phyloP scores from a whole-genome alignment of 306 rosid species.

The Vicia sativa region DNA sequence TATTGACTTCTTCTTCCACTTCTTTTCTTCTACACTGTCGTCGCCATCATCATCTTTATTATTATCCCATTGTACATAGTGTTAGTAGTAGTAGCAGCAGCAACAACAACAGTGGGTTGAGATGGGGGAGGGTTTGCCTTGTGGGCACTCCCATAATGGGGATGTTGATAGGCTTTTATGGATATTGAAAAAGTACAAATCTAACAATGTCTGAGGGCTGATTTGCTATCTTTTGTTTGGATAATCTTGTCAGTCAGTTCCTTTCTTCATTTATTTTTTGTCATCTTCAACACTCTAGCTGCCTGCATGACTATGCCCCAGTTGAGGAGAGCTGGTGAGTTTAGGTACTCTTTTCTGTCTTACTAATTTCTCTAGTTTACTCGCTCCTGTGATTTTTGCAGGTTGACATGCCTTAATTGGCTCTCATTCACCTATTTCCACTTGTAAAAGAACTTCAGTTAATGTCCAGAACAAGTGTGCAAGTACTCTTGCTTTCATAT shows the following conservation, averaged over 20 bases:
- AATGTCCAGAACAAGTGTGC: not conserved
- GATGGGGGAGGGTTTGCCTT: too few species aligned
- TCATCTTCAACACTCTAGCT: too few species aligned
- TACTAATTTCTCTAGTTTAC: not conserved
- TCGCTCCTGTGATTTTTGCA: not conserved
- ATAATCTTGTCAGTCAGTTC: not conserved
- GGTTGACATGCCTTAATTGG: not conserved
- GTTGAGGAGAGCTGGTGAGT: too few species aligned
- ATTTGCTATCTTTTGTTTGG: not conserved
- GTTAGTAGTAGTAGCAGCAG: not conserved
- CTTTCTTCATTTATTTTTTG: too few species aligned
- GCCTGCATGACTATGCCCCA: too few species aligned
- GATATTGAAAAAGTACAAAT: conserved; percentile 6
- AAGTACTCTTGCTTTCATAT: not conserved
- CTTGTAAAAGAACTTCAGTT: not conserved
- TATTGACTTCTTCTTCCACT: not conserved
- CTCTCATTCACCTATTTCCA: not conserved
- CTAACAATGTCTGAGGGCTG: conserved; percentile 40
- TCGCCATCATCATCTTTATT: too few species aligned
- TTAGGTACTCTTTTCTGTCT: not conserved
- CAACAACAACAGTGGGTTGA: too few species aligned
- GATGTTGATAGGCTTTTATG: too few species aligned
- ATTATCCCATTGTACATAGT: not conserved
- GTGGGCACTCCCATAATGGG: too few species aligned
- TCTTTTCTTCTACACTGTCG: too few species aligned